Base-by-base conservation (phyloP, 2,329 filamentous ascomycete genomes). In the Penicillium sp. region DNA sequence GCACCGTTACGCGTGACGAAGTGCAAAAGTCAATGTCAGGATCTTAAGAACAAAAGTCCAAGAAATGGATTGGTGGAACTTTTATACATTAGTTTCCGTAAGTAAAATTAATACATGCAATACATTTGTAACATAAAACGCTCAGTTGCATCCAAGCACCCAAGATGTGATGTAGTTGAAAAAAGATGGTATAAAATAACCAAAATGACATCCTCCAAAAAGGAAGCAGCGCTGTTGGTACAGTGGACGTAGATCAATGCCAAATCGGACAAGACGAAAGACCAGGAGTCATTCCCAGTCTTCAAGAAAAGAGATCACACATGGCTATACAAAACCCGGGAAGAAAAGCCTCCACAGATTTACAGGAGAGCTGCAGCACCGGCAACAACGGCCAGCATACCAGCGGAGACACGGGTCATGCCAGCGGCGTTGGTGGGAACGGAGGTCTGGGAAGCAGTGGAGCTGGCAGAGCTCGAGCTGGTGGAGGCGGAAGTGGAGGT, bases 341-440 rank as follows among this genome's bases (percentile, higher is more conserved):
- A 50, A 29, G 11, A 8, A 11, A 24, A 27, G 4, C 19, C 16
- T 22, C 31, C 31, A n/a, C 26, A 6, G 6, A 19, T 29, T 52
- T 52, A 52, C 49, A 52, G 49, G 13, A 52, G 19, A 24, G 29
- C 29, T 2, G 49, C 49, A 31, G 24, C 49, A 45, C n/a, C 49
- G 49, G 49, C 49, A 33, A 27, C 49, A 14, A 52, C 39, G 26
- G 49, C 49, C 37, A 52, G 24, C 49, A 52, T 11, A 45, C 37
- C 49, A 45, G 24, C 49, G 19, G 43, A 53, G 44, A 53, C 52
- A 22, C 44, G 44, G 44, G 39, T 53, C 22, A 48, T 26, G n/a
- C 16, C 39, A 44, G 14, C 49, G n/a, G 48, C 48, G 52, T 63
- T 61, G 63, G 68, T 64, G 35, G 72, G 67, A 37, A 72, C 66